phyloP scores from a whole-genome alignment of 495 filamentous ascomycete species.

The Penicillium herquei region DNA sequence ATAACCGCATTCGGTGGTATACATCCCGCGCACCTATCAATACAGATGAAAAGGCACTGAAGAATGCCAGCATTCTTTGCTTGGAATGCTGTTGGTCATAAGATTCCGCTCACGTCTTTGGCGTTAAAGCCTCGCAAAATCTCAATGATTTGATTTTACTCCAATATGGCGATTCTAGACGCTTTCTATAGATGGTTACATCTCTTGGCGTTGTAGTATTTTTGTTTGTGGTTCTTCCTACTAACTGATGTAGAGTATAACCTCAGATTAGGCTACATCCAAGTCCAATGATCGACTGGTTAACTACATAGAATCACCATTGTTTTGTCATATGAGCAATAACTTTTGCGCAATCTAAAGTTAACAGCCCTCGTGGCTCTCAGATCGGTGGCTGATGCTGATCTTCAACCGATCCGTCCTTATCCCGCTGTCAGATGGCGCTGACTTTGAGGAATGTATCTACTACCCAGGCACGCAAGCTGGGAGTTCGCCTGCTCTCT shows the following conservation, averaged over 20 bases:
- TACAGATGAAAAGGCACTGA: background rate
- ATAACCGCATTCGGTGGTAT: background rate
- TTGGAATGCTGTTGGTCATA: background rate
- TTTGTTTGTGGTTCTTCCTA: too few species aligned
- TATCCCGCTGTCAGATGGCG: constrained; percentile 15
- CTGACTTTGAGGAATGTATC: constrained; percentile 15
- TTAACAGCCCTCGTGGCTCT: background rate
- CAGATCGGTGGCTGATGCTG: constrained; percentile 10
- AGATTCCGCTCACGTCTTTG: background rate
- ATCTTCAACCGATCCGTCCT: constrained; percentile 24
- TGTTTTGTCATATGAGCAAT: background rate
- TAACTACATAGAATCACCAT: background rate
- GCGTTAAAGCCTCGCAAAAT: too few species aligned
- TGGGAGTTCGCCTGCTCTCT: background rate
- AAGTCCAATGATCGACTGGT: too few species aligned
- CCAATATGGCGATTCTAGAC: too few species aligned
- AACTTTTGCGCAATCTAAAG: too few species aligned
- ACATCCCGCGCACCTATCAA: background rate
- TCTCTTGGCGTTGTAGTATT: too few species aligned
- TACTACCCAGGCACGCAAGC: constrained; percentile 13
- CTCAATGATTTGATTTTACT: background rate
- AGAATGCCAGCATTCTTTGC: background rate
- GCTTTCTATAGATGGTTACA: too few species aligned
- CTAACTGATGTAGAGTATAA: too few species aligned
- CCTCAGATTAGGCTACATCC: too few species aligned